Percentiles rank a stretch among this genome's conserved stretches.
These are phyloP conservation scores for Zygoascus meyerae DNA, from an alignment of 1,139 yeast species.

Conservation along the genomic window DNA sequence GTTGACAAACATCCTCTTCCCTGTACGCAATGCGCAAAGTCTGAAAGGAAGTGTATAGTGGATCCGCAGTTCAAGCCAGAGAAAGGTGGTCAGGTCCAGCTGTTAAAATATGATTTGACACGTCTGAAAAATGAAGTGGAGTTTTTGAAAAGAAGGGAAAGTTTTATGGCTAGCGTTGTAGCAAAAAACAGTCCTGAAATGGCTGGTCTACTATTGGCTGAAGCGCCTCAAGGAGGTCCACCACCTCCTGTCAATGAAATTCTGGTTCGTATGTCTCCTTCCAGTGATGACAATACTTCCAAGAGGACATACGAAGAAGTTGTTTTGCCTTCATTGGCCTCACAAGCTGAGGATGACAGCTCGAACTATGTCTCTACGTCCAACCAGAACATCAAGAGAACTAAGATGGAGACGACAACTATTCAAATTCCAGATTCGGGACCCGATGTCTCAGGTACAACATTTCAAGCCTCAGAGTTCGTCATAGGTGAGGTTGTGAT, in stretches of 20 bases:
- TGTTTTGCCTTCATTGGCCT: background rate
- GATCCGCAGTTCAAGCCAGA: constrained; percentile 90
- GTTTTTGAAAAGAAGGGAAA: constrained; percentile 56
- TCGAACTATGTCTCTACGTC: background rate
- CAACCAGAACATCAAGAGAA: background rate
- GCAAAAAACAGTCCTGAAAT: constrained; percentile 23
- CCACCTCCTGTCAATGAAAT: constrained; percentile 6
- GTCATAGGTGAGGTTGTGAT: constrained; percentile 48
- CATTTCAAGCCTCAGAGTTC: constrained; percentile 1
- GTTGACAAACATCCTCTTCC: constrained; percentile 76
- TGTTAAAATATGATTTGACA: constrained; percentile 76
- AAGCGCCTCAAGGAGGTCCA: constrained; percentile 7
- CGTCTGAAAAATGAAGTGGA: constrained; percentile 75
- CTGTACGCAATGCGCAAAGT: constrained; percentile 74
- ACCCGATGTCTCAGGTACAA: background rate
- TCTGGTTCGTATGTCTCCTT: background rate
- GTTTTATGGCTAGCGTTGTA: constrained; percentile 21
- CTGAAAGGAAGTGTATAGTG: constrained; percentile 77
- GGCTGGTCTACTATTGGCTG: constrained; percentile 4
- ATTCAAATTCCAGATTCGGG: constrained; percentile 4
- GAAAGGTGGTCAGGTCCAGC: constrained; percentile 85
- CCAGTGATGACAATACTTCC: background rate
- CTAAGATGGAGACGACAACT: constrained; percentile 1
- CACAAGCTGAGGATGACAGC: background rate
- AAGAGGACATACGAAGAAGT: background rate